Evolutionary conservation across 192 early-diverging fungal genomes (phyloP).

Genomic region (Phycomyces blakesleeanus): DNA sequence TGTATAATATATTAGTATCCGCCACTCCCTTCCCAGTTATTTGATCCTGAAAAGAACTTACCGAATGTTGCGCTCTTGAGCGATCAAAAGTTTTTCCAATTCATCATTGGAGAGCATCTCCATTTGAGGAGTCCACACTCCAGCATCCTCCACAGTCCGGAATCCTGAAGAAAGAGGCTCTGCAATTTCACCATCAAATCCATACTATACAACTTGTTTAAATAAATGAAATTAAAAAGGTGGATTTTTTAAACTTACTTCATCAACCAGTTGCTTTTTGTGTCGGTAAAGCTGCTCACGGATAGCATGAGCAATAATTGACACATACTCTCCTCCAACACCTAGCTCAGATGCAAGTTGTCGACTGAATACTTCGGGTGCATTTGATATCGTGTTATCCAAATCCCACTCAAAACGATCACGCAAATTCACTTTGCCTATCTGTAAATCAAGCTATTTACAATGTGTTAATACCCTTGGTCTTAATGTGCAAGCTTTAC

Average conservation of each 20-base stretch:
- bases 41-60: constrained; percentile 9
- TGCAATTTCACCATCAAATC: constrained; percentile 30
- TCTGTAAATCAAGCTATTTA: constrained; percentile 76
- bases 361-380: constrained; percentile 72
- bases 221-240: too few relatives aligned
- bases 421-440: constrained; percentile 73
- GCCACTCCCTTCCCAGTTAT: neutral
- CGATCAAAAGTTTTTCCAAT: constrained; percentile 54
- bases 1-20: neutral
- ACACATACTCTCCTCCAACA: constrained; percentile 75
- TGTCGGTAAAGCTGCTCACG: constrained; percentile 67
- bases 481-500: neutral
- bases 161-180: constrained; percentile 42
- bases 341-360: constrained; percentile 69
- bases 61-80: constrained; percentile 55
- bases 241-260: constrained; percentile 18
- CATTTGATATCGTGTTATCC: constrained; percentile 31
- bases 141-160: constrained; percentile 44
- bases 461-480: neutral
- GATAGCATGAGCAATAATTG: constrained; percentile 71
- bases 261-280: constrained; percentile 50
- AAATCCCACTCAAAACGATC: constrained; percentile 95
- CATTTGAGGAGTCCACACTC: constrained; percentile 50
- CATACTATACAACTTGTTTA: constrained; percentile 16
- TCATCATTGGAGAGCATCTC: constrained; percentile 56